These are phyloP conservation scores for Diaporthe ilicicola DNA, from an alignment of 2,329 filamentous ascomycete genomes.

Conservation along the genomic window DNA sequence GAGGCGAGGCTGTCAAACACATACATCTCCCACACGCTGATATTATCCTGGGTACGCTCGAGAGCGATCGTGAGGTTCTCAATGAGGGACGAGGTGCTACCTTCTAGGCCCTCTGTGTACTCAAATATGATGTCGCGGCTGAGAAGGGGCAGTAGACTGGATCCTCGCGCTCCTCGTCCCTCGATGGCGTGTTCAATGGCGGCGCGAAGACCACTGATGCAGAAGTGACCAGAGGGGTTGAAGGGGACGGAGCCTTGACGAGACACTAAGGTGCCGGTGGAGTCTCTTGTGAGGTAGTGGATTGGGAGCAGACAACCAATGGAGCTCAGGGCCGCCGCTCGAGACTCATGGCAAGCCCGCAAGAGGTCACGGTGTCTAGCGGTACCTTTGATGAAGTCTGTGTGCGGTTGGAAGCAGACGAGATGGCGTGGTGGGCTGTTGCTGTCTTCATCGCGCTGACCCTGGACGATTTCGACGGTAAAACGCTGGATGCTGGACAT, in stretches of 20 bases:
- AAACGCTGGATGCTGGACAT: neutral
- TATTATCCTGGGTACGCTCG: neutral
- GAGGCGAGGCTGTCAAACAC: accelerated
- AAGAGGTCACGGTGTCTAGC: neutral
- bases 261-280: neutral
- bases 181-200: neutral
- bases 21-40: neutral
- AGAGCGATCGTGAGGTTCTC: neutral
- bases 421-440: neutral
- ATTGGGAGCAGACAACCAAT: neutral
- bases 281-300: neutral
- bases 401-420: neutral
- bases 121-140: too few relatives aligned
- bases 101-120: neutral
- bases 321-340: accelerated
- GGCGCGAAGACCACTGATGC: neutral
- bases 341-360: neutral
- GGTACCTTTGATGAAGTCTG: neutral
- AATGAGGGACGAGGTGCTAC: neutral
- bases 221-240: neutral
- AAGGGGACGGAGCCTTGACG: neutral
- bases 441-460: neutral
- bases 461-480: neutral
- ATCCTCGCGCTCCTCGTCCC: neutral
- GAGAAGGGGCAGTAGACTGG: neutral